Percentiles rank a stretch among this genome's conserved stretches.
Evolutionary conservation across 2,329 filamentous ascomycete genomes (phyloP).

Genomic region (Verticillium zaregamsianum): DNA sequence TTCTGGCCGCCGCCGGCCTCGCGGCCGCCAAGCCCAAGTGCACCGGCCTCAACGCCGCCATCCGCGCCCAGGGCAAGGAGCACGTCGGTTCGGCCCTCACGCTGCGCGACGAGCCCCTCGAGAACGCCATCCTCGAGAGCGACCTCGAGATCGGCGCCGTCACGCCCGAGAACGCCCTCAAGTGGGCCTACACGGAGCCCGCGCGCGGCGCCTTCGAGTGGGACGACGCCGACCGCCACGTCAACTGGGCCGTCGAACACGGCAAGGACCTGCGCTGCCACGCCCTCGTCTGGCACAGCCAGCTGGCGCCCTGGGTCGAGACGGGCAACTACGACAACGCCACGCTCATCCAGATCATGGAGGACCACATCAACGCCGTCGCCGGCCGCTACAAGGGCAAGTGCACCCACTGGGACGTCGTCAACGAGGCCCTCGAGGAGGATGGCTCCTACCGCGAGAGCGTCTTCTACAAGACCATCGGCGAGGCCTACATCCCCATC

Average conservation of each 20-base stretch:
- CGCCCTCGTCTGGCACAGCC: slow-evolving; percentile 43
- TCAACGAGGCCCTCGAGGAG: slow-evolving; percentile 59
- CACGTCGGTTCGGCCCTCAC: slow-evolving; percentile 59
- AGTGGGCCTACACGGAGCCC: slow-evolving; percentile 58
- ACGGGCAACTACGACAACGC: slow-evolving; percentile 47
- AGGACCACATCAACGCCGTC: slow-evolving; percentile 55
- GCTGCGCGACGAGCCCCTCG: slow-evolving; percentile 44
- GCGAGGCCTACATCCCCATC: slow-evolving; percentile 51
- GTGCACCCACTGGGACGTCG: slow-evolving; percentile 62
- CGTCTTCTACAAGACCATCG: slow-evolving; percentile 53
- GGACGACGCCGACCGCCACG: slow-evolving; percentile 49
- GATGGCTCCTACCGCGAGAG: slow-evolving; percentile 47
- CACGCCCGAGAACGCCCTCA: slow-evolving; percentile 44
- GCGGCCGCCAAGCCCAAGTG: slow-evolving; percentile 2
- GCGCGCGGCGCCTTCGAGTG: slow-evolving; percentile 55
- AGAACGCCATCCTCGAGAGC: slow-evolving; percentile 45
- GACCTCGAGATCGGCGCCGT: slow-evolving; percentile 52
- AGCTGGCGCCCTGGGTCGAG: slow-evolving; percentile 30
- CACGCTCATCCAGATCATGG: slow-evolving; percentile 47
- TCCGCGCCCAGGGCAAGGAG: slow-evolving; percentile 18
- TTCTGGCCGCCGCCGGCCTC: not conserved
- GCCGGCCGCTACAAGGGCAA: slow-evolving; percentile 54
- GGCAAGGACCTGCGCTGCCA: slow-evolving; percentile 54
- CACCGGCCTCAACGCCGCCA: slow-evolving; percentile 18
- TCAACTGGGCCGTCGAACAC: slow-evolving; percentile 35